phyloP scores from a whole-genome alignment of 306 rosid species.

The Begonia fuchsioides region DNA sequence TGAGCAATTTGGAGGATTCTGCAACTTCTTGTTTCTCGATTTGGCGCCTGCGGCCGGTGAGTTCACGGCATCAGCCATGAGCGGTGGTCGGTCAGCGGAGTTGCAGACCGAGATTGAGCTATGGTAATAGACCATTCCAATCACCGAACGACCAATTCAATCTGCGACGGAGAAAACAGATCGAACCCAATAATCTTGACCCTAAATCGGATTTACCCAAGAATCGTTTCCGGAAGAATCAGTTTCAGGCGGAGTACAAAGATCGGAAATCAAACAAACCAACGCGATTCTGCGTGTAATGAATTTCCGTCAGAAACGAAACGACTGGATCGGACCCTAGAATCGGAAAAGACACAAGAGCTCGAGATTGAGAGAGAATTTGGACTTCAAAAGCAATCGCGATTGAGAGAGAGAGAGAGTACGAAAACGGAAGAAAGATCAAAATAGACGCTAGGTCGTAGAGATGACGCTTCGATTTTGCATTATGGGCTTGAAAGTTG shows the following conservation, averaged over 20 bases:
- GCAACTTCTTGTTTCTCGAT: slow-evolving; percentile 34
- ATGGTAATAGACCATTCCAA: slow-evolving; percentile 90
- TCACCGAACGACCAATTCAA: slow-evolving; percentile 12
- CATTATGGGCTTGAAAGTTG: slow-evolving; percentile 25
- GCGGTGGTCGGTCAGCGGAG: slow-evolving; percentile 54
- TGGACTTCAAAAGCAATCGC: slow-evolving; percentile 8
- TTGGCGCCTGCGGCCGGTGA: slow-evolving; percentile 33
- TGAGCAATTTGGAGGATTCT: slow-evolving; percentile 31
- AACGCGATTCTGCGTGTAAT: too few species aligned
- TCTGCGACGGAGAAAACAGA: slow-evolving; percentile 8
- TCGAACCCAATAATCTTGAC: slow-evolving; percentile 20
- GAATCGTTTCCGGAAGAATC: too few species aligned
- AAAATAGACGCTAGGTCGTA: slow-evolving; percentile 2
- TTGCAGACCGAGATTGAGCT: slow-evolving; percentile 91
- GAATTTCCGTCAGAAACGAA: too few species aligned
- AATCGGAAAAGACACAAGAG: too few species aligned
- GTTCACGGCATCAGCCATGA: slow-evolving; percentile 43
- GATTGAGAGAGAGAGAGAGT: background rate
- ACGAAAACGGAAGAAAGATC: background rate
- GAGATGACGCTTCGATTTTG: slow-evolving; percentile 19
- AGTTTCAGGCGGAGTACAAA: too few species aligned
- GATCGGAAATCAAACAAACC: too few species aligned
- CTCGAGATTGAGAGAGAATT: too few species aligned
- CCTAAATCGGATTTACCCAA: slow-evolving; percentile 35
- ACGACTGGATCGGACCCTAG: too few species aligned